Percentiles rank a stretch among this genome's conserved stretches.
These are phyloP conservation scores for Aspergillus fijiensis DNA, from an alignment of 2,329 filamentous ascomycete genomes.

Conservation along the genomic window DNA sequence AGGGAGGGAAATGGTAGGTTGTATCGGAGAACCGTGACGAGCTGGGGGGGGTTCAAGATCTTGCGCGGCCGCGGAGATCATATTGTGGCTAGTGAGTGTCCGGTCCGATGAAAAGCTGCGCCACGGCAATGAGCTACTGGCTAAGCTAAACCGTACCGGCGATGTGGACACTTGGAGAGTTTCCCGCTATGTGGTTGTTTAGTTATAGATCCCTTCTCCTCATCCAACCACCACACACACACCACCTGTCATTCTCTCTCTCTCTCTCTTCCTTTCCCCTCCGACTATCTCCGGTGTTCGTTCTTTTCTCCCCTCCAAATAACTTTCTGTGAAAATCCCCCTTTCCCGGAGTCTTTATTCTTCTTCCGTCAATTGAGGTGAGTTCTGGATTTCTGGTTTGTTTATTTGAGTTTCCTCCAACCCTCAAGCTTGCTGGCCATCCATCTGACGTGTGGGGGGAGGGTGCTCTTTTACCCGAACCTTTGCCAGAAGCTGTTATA, in stretches of 20 bases:
- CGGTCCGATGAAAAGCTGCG: neutral
- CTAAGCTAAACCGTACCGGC: constrained; percentile 14
- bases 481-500: neutral
- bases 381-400: neutral
- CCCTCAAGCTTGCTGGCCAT: neutral
- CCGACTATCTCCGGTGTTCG: constrained; percentile 1
- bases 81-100: constrained; percentile 18
- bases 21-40: constrained; percentile 1
- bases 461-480: neutral
- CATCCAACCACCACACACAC: neutral
- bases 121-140: constrained; percentile 8
- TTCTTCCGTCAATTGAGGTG: constrained; percentile 5
- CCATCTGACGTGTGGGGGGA: neutral
- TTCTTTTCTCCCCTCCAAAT: constrained; percentile 1
- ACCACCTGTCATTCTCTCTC: constrained; percentile 1
- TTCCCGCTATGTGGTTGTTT: constrained; percentile 1
- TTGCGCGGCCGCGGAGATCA: neutral
- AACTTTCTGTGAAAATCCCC: constrained; percentile 6
- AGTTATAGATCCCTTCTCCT: constrained; percentile 1
- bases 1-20: neutral
- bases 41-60: constrained; percentile 3
- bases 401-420: neutral
- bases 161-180: constrained; percentile 28
- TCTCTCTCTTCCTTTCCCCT: neutral
- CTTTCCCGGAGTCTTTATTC: constrained; percentile 1